Evolutionary conservation across 106 monocot genomes (phyloP), one percentile per base, ranked within the genome.

Genomic region (Phalaenopsis equestris): DNA sequence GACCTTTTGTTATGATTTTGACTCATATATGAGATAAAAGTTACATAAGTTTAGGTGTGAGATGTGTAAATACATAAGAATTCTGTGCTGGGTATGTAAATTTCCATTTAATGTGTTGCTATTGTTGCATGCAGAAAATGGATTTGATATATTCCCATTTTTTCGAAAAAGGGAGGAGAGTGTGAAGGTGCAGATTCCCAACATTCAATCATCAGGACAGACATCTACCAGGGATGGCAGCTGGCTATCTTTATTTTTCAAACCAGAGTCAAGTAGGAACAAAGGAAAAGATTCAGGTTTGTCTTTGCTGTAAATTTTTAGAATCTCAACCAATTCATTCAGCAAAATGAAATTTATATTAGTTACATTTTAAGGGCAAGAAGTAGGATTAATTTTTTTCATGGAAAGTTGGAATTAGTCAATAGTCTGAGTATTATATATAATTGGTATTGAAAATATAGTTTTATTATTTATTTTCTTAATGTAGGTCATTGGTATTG

Each of bases 131-230:
- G 68, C 84, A 93, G 88, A 86, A 30, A 77, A 76, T 70, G 91
- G 93, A 56, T 91, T 88, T 79, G 90, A 84, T 76, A 87, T 96
- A 75, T 92, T 93, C 77, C 82, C 78, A 12, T 67, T 88, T 30
- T 92, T 91, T 80, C 76, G 78, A 55, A 86, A 84, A 81, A 90
- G 81, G 81, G 84, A 86, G 55, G 85, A 74, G 7, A 84, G 38
- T 80, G 79, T 64, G 76, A 56, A 46, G 70, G 41, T 48, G 46
- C 85, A 84, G 75, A 73, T 55, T 57, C 73, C 43, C 74, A 74
- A 18, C 42, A n/a, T 43, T 42, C 43, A 42, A 43, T 45, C 41
- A 5, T 74, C 86, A 73, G 64, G 77, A 84, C 83, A 76, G 18
- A 23, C 37, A 23, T 84, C 87, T 73, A 77, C 57, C 30, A 75